Evolutionary conservation across 495 filamentous ascomycete species (phyloP).

Genomic region (Trichocladium antarcticum): DNA sequence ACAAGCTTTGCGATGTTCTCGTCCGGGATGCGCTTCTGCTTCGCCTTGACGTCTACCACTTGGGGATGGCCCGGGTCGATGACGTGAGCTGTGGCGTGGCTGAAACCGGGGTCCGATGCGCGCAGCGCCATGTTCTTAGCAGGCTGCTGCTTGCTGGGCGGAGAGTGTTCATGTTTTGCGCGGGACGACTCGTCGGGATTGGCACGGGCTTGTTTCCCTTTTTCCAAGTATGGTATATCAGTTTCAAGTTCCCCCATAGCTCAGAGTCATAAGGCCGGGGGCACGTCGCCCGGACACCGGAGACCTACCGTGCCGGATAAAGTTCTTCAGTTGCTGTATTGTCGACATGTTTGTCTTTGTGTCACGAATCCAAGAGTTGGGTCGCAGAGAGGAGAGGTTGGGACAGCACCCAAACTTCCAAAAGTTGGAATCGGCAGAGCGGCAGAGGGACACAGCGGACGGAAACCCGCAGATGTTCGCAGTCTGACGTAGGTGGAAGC

Average conservation of each 20-base stretch:
- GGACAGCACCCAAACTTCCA: background rate
- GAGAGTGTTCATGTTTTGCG: slow-evolving; percentile 44
- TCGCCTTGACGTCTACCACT: slow-evolving; percentile 23
- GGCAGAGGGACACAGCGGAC: background rate
- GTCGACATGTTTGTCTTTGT: slow-evolving; percentile 49
- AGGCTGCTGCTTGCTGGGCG: slow-evolving; percentile 35
- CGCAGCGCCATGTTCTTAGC: slow-evolving; percentile 24
- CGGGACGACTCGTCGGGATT: slow-evolving; percentile 44
- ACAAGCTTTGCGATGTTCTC: slow-evolving; percentile 71
- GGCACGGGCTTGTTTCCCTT: slow-evolving; percentile 73
- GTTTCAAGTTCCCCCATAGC: slow-evolving; percentile 3
- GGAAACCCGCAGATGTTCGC: background rate
- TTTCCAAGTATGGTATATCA: slow-evolving; percentile 22
- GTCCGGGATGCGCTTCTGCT: slow-evolving; percentile 43
- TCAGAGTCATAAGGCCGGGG: too few relatives aligned
- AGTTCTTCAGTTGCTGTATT: slow-evolving; percentile 78
- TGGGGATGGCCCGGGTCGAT: slow-evolving; percentile 28
- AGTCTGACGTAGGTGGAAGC: background rate
- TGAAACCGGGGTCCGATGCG: slow-evolving; percentile 20
- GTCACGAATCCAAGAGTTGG: too few relatives aligned
- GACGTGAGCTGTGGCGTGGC: slow-evolving; percentile 42
- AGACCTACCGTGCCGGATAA: slow-evolving; percentile 78
- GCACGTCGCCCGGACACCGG: background rate
- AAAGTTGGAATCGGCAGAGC: background rate
- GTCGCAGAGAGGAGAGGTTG: background rate